Percentiles rank a stretch among this genome's conserved stretches.
phyloP scores from a whole-genome alignment of 163 green algal genomes.

The Volvox carteri region DNA sequence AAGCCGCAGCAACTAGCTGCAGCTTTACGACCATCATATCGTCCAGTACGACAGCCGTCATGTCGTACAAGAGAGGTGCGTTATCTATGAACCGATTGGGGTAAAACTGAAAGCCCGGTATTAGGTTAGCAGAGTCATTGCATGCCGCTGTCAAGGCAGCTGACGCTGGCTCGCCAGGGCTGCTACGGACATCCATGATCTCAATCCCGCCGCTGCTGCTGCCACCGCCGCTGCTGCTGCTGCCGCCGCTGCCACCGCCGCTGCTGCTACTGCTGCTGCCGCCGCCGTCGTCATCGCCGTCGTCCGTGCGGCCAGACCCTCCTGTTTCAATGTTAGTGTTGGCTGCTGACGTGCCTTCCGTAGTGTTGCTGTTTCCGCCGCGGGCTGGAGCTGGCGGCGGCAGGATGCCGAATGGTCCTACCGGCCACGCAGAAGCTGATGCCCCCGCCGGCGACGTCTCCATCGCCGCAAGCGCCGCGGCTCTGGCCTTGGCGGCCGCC shows the following conservation, averaged over 20 bases:
- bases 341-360: too few relatives aligned
- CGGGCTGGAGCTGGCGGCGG: too few relatives aligned
- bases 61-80: too few relatives aligned
- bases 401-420: too few relatives aligned
- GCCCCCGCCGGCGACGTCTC: too few relatives aligned
- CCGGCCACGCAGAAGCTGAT: too few relatives aligned
- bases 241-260: too few relatives aligned
- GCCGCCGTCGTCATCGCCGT: not conserved
- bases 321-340: too few relatives aligned
- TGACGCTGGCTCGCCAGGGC: not conserved
- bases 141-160: not conserved
- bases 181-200: not conserved
- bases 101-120: slow-evolving; percentile 22
- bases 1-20: not conserved
- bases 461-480: not conserved
- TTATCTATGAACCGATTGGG: slow-evolving; percentile 27
- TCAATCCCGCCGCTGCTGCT: not conserved
- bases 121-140: not conserved
- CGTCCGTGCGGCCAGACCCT: not conserved
- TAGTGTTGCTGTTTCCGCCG: too few relatives aligned
- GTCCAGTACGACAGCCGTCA: slow-evolving; percentile 6
- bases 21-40: not conserved
- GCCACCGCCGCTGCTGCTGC: not conserved
- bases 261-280: not conserved
- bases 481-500: not conserved